phyloP scores from a whole-genome alignment of 1,139 yeast species.

The Zygosaccharomyces sapae region DNA sequence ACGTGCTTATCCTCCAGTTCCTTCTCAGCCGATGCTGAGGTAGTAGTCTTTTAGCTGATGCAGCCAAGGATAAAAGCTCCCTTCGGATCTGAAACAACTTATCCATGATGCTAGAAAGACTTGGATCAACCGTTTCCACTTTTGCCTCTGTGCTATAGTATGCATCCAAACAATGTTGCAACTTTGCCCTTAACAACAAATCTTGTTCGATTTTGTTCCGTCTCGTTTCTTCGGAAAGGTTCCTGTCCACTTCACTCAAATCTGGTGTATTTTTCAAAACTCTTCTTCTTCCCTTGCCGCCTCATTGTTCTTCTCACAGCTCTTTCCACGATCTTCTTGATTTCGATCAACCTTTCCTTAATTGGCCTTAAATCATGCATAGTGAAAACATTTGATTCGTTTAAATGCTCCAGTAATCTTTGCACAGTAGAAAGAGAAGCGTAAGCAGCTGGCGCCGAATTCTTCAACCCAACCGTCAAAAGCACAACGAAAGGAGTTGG shows the following conservation, averaged over 20 bases:
- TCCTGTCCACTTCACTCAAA: conserved; percentile 10
- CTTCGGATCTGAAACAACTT: conserved; percentile 53
- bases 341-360: conserved; percentile 63
- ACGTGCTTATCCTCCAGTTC: conserved; percentile 13
- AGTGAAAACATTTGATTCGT: conserved; percentile 77
- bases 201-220: conserved; percentile 51
- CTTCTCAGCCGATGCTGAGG: conserved; percentile 9
- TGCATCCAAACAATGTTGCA: conserved; percentile 53
- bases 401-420: conserved; percentile 73
- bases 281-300: conserved; percentile 26
- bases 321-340: conserved; percentile 54
- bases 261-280: conserved; percentile 22
- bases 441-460: conserved; percentile 90
- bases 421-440: conserved; percentile 82
- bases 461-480: conserved; percentile 87
- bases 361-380: conserved; percentile 79
- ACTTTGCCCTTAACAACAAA: conserved; percentile 52
- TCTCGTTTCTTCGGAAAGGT: conserved; percentile 23
- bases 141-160: conserved; percentile 50
- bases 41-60: conserved; percentile 33
- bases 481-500: conserved; percentile 78
- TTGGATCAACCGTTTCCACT: conserved; percentile 54
- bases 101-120: conserved; percentile 50
- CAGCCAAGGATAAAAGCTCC: conserved; percentile 47
- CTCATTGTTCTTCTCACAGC: conserved; percentile 38